Conservation (phyloP, 1,139 yeast species). For the Suhomyces coccinellae region DNA sequence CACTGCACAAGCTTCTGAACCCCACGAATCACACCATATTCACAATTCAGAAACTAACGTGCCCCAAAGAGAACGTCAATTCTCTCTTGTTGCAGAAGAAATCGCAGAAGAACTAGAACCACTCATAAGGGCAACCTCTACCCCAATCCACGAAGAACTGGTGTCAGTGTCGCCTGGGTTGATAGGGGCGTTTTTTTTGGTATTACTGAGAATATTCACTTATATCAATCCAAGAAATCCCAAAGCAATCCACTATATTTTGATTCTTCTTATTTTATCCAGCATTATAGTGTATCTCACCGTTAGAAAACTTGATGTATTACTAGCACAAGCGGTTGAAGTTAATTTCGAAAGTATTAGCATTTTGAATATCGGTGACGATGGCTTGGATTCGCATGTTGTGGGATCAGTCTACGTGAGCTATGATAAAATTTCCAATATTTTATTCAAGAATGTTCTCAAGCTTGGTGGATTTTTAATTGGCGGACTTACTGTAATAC, state of each 20-base stretch:
- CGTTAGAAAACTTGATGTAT: conserved; percentile 17
- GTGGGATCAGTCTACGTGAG: conserved; percentile 26
- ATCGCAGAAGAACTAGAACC: conserved; percentile 10
- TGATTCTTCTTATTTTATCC: conserved; percentile 18
- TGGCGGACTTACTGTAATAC: conserved; percentile 27
- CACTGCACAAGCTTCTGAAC: too few relatives aligned
- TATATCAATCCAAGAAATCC: conserved; percentile 18
- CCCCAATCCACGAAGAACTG: neutral
- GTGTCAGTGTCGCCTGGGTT: neutral
- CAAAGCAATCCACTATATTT: conserved; percentile 15
- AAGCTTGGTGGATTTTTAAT: conserved; percentile 22
- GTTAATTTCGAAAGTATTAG: conserved; percentile 22
- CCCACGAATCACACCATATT: too few relatives aligned
- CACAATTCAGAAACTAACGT: too few relatives aligned
- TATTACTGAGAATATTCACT: neutral
- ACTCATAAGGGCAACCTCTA: conserved; percentile 4
- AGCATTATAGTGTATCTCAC: conserved; percentile 20
- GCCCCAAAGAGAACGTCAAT: neutral
- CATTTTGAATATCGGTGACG: conserved; percentile 23
- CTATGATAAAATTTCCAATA: conserved; percentile 25
- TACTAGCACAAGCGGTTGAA: conserved; percentile 21
- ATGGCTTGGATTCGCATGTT: conserved; percentile 27
- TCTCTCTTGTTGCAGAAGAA: conserved; percentile 4
- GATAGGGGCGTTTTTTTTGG: neutral
- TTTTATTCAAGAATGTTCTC: conserved; percentile 22